phyloP scores from a whole-genome alignment of 345 rosid genomes.

The Pugionium cornutum region DNA sequence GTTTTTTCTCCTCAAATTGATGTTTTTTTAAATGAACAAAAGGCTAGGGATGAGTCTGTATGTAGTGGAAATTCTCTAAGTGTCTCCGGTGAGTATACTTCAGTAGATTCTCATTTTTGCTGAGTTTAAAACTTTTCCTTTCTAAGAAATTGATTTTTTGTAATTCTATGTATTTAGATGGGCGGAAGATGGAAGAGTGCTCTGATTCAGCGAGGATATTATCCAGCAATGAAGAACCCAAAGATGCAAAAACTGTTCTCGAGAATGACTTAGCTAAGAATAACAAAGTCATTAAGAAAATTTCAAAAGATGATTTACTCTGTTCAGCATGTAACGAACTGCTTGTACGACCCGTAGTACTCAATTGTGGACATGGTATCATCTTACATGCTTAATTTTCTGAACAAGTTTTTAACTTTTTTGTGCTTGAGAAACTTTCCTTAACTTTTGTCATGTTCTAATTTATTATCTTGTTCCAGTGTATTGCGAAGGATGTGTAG shows the following conservation, averaged over 20 bases:
- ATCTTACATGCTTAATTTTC: conserved; percentile 5
- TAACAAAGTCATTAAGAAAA: conserved; percentile 24
- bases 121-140: conserved; percentile 11
- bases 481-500: conserved; percentile 68
- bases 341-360: conserved; percentile 60
- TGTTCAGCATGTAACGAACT: conserved; percentile 71
- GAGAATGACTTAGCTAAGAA: conserved; percentile 23
- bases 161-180: neutral
- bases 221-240: conserved; percentile 27
- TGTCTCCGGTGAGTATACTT: conserved; percentile 31
- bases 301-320: conserved; percentile 56
- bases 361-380: conserved; percentile 92
- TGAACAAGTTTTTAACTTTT: neutral
- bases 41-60: conserved; percentile 34
- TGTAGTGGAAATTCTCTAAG: conserved; percentile 19
- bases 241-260: conserved; percentile 6
- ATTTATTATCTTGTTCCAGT: conserved; percentile 42
- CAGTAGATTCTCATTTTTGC: conserved; percentile 9
- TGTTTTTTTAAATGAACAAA: neutral
- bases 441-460: neutral
- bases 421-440: conserved; percentile 1
- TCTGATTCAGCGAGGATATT: conserved; percentile 26
- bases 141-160: neutral
- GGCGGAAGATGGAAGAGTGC: conserved; percentile 29
- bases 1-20: conserved; percentile 64